These are phyloP conservation scores for Dryas drummondii DNA, from an alignment of 306 rosid species.

Conservation along the genomic window DNA sequence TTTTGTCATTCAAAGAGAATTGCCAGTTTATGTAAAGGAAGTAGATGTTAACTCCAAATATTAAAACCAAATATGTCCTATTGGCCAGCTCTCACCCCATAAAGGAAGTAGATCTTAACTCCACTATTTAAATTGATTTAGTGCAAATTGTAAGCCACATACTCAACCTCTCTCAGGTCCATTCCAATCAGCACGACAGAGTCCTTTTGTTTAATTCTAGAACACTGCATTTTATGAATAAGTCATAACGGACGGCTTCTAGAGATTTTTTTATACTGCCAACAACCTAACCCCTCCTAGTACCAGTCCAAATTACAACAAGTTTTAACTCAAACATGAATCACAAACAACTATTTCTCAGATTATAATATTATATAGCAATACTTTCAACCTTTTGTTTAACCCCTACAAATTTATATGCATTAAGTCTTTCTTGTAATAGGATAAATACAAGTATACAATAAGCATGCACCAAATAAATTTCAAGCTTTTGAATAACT, in stretches of 20 bases:
- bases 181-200: slow-evolving; percentile 1
- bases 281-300: too few species aligned
- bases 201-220: neutral
- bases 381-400: slow-evolving; percentile 3
- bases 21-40: too few species aligned
- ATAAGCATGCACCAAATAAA: neutral
- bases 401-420: neutral
- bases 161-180: neutral
- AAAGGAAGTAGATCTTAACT: neutral
- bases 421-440: neutral
- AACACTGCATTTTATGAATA: slow-evolving; percentile 4
- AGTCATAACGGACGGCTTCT: slow-evolving; percentile 29
- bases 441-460: neutral
- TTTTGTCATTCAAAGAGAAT: too few species aligned
- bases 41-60: too few species aligned
- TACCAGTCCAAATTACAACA: neutral
- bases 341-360: neutral
- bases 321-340: neutral
- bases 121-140: neutral
- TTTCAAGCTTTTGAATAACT: neutral
- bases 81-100: neutral
- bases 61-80: neutral
- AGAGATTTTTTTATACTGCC: neutral
- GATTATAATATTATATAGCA: neutral
- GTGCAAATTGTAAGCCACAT: neutral